Conservation (phyloP, 2,329 filamentous ascomycete species). For the Sporothrix globosa region DNA sequence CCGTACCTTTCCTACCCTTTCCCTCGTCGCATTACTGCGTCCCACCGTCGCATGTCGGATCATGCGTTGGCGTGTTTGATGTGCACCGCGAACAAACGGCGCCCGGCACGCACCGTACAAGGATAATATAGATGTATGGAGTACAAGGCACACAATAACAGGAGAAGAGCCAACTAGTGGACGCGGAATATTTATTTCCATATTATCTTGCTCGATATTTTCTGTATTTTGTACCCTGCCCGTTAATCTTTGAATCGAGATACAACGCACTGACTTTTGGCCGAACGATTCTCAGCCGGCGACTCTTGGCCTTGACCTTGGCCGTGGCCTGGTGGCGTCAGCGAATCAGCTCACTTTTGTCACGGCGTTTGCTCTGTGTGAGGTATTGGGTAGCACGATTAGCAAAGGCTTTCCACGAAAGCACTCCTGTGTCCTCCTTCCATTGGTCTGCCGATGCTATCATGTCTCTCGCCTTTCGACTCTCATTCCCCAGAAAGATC, state of each 20-base stretch:
- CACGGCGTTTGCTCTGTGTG: neutral
- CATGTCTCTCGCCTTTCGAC: neutral
- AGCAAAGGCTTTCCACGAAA: neutral
- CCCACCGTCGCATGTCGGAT: slow-evolving; percentile 6
- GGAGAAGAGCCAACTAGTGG: neutral
- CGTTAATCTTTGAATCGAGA: neutral
- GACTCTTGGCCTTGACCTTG: neutral
- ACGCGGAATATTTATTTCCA: neutral
- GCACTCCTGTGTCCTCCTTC: neutral
- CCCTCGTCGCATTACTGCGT: neutral
- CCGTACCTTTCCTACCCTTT: neutral
- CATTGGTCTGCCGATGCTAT: neutral
- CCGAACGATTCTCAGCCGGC: neutral
- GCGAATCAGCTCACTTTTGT: slow-evolving; percentile 19
- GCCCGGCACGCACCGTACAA: neutral
- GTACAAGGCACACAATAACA: neutral
- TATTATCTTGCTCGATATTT: neutral
- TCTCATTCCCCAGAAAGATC: slow-evolving; percentile 27
- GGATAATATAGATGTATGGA: neutral
- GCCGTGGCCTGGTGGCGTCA: neutral
- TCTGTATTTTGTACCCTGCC: neutral
- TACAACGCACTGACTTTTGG: neutral
- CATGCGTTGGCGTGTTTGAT: slow-evolving; percentile 29
- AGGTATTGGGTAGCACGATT: too few species aligned
- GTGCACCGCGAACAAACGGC: slow-evolving; percentile 18